These are phyloP conservation scores for Endocarpon pusillum DNA, from an alignment of 495 filamentous ascomycete species.

Conservation along the genomic window DNA sequence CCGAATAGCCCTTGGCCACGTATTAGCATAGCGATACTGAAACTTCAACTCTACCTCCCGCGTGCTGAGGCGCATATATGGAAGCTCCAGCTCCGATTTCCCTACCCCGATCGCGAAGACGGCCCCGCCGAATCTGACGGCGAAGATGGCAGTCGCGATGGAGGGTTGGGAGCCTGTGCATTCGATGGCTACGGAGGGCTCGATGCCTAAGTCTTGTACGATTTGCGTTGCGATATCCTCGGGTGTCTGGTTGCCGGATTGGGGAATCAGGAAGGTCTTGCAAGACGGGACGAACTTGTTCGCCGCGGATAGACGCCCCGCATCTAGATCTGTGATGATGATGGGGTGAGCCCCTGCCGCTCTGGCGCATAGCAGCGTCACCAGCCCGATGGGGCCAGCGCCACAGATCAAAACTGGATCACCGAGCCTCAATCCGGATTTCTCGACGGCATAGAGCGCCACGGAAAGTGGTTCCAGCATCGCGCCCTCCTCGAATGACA, in stretches of 20 bases:
- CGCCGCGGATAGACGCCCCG: constrained; percentile 65
- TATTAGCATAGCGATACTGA: constrained; percentile 91
- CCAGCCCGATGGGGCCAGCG: constrained; percentile 79
- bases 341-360: constrained; percentile 76
- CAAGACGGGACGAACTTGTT: constrained; percentile 58
- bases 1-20: constrained; percentile 84
- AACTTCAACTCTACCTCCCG: constrained; percentile 88
- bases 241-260: constrained; percentile 37
- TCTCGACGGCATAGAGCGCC: constrained; percentile 66
- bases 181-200: constrained; percentile 65
- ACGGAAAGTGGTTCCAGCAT: constrained; percentile 78
- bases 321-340: constrained; percentile 85
- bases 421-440: constrained; percentile 58
- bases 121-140: constrained; percentile 80
- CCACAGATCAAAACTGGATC: constrained; percentile 77
- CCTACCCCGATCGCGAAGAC: constrained; percentile 89
- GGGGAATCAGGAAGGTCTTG: constrained; percentile 61
- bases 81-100: constrained; percentile 83
- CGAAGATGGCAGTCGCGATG: constrained; percentile 70
- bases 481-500: constrained; percentile 79
- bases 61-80: constrained; percentile 81
- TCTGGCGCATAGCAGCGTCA: constrained; percentile 61
- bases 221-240: constrained; percentile 54
- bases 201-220: constrained; percentile 40
- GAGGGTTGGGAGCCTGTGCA: constrained; percentile 88